A percentile compares a stretch with the other conserved stretches of the same genome.
These are phyloP conservation scores for Biscogniauxia mediterranea DNA, from an alignment of 2,329 filamentous ascomycete species.

Conservation along the genomic window DNA sequence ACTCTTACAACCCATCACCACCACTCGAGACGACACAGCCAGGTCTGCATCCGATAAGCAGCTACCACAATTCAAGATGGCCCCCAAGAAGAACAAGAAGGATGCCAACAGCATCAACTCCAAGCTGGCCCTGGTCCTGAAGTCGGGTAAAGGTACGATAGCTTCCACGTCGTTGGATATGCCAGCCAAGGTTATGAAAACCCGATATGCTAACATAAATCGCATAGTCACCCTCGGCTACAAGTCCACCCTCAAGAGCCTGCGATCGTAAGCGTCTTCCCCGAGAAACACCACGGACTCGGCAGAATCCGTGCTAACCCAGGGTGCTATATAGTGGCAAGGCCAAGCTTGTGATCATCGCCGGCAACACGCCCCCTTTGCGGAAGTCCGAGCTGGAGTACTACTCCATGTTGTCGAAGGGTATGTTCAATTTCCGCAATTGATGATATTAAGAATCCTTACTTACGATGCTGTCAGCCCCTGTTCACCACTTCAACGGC, in stretches of 20 bases:
- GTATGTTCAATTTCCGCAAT: neutral
- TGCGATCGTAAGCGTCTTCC: constrained; percentile 56
- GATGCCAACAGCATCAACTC: constrained; percentile 70
- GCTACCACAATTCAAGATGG: constrained; percentile 56
- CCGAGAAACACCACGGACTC: neutral
- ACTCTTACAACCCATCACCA: constrained; percentile 1
- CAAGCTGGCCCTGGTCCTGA: constrained; percentile 44
- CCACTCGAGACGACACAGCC: constrained; percentile 1
- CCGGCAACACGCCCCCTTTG: constrained; percentile 95
- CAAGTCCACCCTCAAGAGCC: constrained; percentile 84
- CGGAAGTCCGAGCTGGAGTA: constrained; percentile 98
- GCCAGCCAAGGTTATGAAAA: constrained; percentile 36
- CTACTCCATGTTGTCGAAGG: constrained; percentile 88
- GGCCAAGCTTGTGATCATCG: constrained; percentile 97
- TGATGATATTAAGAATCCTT: neutral
- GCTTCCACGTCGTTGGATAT: constrained; percentile 16
- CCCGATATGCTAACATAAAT: constrained; percentile 41
- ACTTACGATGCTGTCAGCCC: constrained; percentile 42
- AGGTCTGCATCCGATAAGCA: constrained; percentile 24
- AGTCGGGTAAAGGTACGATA: constrained; percentile 50
- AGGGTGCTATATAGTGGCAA: constrained; percentile 58
- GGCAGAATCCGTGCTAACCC: neutral
- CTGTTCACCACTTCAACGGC: constrained; percentile 95
- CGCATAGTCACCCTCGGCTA: constrained; percentile 78
- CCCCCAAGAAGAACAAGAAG: constrained; percentile 80